Base-by-base conservation (phyloP, 805 yeast genomes). In the Millerago galiae region DNA sequence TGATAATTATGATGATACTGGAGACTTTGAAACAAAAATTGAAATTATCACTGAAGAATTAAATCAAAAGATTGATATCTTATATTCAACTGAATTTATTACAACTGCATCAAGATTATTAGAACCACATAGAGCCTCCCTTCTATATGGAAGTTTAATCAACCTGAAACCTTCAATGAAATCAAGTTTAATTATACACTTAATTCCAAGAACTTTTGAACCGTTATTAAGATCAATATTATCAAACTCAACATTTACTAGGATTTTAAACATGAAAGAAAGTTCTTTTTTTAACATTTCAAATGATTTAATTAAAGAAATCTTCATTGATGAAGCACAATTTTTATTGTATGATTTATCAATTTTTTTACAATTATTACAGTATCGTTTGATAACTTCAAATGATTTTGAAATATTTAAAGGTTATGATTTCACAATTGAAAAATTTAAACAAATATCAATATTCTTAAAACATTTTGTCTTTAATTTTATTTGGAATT, bases 341-440 rank as follows among this genome's bases (percentile, higher is more conserved):
- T 53, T 61, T 37, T 34, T 56, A n/a, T 55, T 56, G 46, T 47
- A 54, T 27, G 62, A 63, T 27, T 55, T 83, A 2, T 67, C 64
- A 35, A 55, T 81, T 1, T 74, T 79, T 45, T 68, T 81, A 44
- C 87, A 83, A 48, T 54, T 83, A 9, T 72, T 79, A 46, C 77
- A 88, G 1, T 82, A 79, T 52, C 75, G 84, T 75, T 60, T 84
- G 34, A 71, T 77, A 21, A 77, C 84, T 8, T 73, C 85, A 2
- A 81, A 77, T 49, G 95, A 85, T 54, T 61, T 66, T 10, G 90
- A 81, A 49, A 61, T 81, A 37, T 71, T 74, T 42, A 59, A 56
- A 10, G 63, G 59, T 7, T 70, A 70, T 16, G 66, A 54, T 4
- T 57, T 63, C 25, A 67, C 75, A 28, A 58, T 48, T 55, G 40